These are phyloP conservation scores for Sanghuangporus sanghuang DNA, from an alignment of 1,284 basidiomycete species.

Conservation along the genomic window DNA sequence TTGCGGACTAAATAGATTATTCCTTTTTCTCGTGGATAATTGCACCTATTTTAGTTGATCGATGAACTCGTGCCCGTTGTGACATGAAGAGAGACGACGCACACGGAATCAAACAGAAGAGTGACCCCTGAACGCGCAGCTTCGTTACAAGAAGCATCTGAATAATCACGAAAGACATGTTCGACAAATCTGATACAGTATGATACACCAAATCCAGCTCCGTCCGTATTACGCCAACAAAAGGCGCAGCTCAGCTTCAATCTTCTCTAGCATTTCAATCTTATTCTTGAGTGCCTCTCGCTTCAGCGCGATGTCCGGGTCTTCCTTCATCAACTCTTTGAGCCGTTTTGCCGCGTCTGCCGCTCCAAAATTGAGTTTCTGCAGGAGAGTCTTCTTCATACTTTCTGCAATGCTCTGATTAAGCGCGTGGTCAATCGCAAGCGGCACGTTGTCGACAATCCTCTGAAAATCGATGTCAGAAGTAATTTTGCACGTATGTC, in stretches of 20 bases:
- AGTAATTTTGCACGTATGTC: background rate
- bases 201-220: no score
- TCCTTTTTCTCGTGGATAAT: background rate
- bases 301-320: background rate
- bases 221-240: background rate
- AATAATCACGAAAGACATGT: no score
- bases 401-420: constrained; percentile 10
- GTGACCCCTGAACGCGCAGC: no score
- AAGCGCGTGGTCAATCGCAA: constrained; percentile 15
- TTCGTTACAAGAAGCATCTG: no score
- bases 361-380: constrained; percentile 2
- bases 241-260: constrained; percentile 4
- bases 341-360: constrained; percentile 4
- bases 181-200: no score
- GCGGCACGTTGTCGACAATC: constrained; percentile 11
- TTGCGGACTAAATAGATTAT: background rate
- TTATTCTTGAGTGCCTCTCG: constrained; percentile 2
- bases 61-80: background rate
- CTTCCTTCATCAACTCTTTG: constrained; percentile 4
- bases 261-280: constrained; percentile 6
- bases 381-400: constrained; percentile 1
- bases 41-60: background rate
- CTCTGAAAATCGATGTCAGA: background rate
- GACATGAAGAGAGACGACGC: no score
- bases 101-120: no score